Conservation (phyloP, 2,329 filamentous ascomycete genomes). For the Apiospora marii region DNA sequence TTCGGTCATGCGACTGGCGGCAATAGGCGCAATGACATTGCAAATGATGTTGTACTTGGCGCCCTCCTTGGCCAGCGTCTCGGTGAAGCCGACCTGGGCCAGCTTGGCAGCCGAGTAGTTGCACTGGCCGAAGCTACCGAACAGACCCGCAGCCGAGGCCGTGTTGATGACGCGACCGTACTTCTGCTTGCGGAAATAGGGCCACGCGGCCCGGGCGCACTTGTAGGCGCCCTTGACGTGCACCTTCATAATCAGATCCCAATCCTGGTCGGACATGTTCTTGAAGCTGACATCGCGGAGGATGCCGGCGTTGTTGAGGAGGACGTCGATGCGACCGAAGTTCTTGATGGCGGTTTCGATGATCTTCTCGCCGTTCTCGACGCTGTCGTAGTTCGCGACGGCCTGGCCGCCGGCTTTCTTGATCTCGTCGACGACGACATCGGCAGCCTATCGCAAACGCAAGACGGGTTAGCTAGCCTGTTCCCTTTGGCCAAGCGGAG, state of each 20-base stretch:
- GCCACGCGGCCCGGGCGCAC: conserved; percentile 93
- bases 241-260: conserved; percentile 93
- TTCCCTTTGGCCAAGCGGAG: background rate
- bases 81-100: conserved; percentile 93
- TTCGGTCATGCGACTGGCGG: conserved; percentile 93
- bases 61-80: conserved; percentile 97
- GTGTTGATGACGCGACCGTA: conserved; percentile 97
- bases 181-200: conserved; percentile 98
- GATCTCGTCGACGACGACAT: conserved; percentile 84
- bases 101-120: conserved; percentile 99
- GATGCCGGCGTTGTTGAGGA: conserved; percentile 98
- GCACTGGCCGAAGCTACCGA: conserved; percentile 93
- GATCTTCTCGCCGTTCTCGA: conserved; percentile 92
- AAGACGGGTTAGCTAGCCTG: conserved; percentile 38
- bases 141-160: conserved; percentile 92
- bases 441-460: conserved; percentile 68
- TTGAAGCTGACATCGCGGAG: conserved; percentile 96
- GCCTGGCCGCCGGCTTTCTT: conserved; percentile 91
- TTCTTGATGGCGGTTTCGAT: conserved; percentile 85
- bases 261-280: conserved; percentile 97
- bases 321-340: conserved; percentile 88
- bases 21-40: conserved; percentile 96
- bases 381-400: conserved; percentile 95
- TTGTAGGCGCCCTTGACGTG: conserved; percentile 96
- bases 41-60: conserved; percentile 96